Percentiles rank a stretch among this genome's conserved stretches.
Evolutionary conservation across 306 rosid species (phyloP).

Genomic region (Abrus precatorius): DNA sequence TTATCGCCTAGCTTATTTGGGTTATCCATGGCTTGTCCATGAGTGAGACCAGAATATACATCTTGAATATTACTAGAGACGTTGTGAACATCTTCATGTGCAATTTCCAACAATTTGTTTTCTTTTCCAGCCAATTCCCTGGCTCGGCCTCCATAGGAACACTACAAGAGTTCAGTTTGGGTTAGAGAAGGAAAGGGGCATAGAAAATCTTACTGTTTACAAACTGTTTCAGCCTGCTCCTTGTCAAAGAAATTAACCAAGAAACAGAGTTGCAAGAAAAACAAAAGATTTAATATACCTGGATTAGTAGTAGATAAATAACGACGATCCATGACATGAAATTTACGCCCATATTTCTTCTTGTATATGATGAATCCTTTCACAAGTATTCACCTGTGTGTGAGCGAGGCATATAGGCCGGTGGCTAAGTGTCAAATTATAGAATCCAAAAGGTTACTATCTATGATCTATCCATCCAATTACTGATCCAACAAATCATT

Average conservation of each 20-base stretch:
- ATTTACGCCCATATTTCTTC: slow-evolving; percentile 48
- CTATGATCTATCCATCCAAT: not conserved
- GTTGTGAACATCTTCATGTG: slow-evolving; percentile 2
- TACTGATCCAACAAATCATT: not conserved
- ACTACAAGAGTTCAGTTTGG: slow-evolving; percentile 44
- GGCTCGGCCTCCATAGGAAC: slow-evolving; percentile 39
- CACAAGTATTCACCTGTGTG: not conserved
- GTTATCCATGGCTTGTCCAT: not conserved
- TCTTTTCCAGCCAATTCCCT: slow-evolving; percentile 38
- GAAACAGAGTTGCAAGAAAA: slow-evolving; percentile 9
- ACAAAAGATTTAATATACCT: slow-evolving; percentile 44
- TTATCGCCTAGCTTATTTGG: not conserved
- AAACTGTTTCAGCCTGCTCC: not conserved
- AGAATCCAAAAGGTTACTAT: not conserved
- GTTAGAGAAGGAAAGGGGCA: not conserved
- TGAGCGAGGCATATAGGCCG: not conserved
- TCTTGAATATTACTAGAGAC: not conserved
- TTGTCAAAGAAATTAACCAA: not conserved
- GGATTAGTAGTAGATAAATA: slow-evolving; percentile 50
- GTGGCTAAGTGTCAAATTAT: not conserved
- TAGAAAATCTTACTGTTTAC: not conserved
- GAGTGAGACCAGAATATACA: not conserved
- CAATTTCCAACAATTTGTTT: not conserved
- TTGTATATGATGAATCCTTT: not conserved
- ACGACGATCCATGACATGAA: slow-evolving; percentile 46